Base-by-base conservation (phyloP, 257 asterid species). In the Ajuga chamaepitys region DNA sequence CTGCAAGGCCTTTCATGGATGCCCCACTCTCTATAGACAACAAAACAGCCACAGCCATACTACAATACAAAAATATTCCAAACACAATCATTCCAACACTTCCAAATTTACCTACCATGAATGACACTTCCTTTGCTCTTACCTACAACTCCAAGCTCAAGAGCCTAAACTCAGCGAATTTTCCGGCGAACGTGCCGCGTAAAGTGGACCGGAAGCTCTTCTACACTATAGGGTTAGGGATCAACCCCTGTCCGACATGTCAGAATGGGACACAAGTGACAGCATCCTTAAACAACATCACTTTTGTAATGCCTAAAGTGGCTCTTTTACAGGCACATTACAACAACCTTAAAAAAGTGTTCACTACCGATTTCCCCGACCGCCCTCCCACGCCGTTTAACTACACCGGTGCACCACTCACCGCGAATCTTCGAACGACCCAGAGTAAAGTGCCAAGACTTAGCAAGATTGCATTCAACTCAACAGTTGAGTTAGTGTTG, bases 181-280 rank as follows among this genome's bases (percentile, higher is more conserved):
- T 76, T 59, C 92, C 87, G 2, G 88, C 86, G 41, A 81, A 73
- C 4, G 87, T 86, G n/a, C 87, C 93, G 4, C 66, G 74, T 0
- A 77, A 70, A 34, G 87, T 80, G 1, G 85, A 85, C 5, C 77
- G 85, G 0, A 79, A 34, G 32, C 81, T 83, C 26, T 77, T 83
- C 56, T 73, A 69, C 66, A 83, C 93, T 0, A 48, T 83, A 2
- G 89, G 87, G 0, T 35, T 85, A 9, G 93, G 93, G 1, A 68
- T 50, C n/a, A 81, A 81, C 58, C 82, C 88, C 0, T 85, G 88
- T 25, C 80, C 78, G 0, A 64, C 78, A 2, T 82, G 89, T 7
- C 68, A 48, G 32, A 80, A 85, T 30, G 82, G 82, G 54, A 73
- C 78, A 8, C 47, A 32, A 14, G 51, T 80, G 45, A 13, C 77